phyloP scores from a whole-genome alignment of 495 filamentous ascomycete genomes.

The Hypoxylon cercidicola region DNA sequence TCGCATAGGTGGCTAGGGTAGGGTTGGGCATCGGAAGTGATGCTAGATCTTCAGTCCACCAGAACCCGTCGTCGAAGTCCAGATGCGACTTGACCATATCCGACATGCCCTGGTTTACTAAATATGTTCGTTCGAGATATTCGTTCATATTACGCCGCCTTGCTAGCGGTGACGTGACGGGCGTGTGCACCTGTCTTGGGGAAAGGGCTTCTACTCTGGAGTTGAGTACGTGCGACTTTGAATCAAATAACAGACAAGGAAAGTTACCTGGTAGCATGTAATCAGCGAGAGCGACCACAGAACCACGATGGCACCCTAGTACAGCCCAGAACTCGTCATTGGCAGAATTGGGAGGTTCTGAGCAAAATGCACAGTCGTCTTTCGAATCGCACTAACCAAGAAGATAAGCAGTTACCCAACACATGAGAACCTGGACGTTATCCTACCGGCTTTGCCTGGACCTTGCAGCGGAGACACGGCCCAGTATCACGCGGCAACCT shows the following conservation, averaged over 20 bases:
- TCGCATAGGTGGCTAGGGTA: constrained; percentile 52
- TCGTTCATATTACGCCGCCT: constrained; percentile 62
- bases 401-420: constrained; percentile 21
- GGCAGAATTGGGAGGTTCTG: constrained; percentile 46
- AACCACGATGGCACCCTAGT: constrained; percentile 59
- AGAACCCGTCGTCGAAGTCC: constrained; percentile 63
- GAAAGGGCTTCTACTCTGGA: constrained; percentile 50
- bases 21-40: constrained; percentile 57
- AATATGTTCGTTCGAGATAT: constrained; percentile 56
- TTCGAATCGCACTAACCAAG: constrained; percentile 56
- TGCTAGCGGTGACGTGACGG: constrained; percentile 60
- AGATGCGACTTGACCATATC: constrained; percentile 53
- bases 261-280: constrained; percentile 58
- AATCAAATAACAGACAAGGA: not conserved
- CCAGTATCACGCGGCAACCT: constrained; percentile 56
- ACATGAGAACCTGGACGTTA: not conserved
- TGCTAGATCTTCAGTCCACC: constrained; percentile 63
- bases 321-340: constrained; percentile 56
- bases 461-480: constrained; percentile 58
- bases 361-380: constrained; percentile 56
- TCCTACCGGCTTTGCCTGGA: constrained; percentile 52
- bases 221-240: constrained; percentile 17
- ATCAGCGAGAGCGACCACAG: constrained; percentile 54
- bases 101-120: constrained; percentile 48
- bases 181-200: constrained; percentile 58